Percentiles rank a stretch among this genome's conserved stretches.
Evolutionary conservation across 208 protist species (phyloP).

Genomic region (Tritrichomonas musculus): DNA sequence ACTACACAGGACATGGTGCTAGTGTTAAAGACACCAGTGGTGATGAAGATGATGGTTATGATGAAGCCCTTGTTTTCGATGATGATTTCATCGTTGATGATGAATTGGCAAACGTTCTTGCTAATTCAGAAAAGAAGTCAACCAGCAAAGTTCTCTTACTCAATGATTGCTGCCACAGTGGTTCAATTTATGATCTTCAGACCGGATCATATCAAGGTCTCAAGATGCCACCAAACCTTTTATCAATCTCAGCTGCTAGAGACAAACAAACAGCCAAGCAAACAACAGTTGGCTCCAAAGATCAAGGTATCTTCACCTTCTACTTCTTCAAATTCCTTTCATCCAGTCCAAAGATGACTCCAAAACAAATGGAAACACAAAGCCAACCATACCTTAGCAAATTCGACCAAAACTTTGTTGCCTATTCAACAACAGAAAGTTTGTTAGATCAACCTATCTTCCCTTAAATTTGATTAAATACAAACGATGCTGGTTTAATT

Average conservation of each 20-base stretch:
- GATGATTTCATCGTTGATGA: background rate
- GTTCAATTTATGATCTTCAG: background rate
- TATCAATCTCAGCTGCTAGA: background rate
- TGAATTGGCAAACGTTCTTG: background rate
- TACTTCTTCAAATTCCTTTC: background rate
- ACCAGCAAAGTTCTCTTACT: background rate
- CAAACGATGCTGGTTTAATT: too few species aligned
- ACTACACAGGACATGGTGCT: background rate
- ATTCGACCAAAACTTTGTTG: background rate
- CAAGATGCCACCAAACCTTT: background rate
- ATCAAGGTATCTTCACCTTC: background rate
- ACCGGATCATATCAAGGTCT: background rate
- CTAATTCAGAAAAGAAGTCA: background rate
- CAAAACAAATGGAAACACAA: background rate
- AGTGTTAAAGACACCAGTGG: background rate
- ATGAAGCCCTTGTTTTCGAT: background rate
- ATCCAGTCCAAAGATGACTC: background rate
- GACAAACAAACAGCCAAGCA: background rate
- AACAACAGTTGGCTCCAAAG: background rate
- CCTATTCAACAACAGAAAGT: background rate
- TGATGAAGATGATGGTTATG: slow-evolving; percentile 7
- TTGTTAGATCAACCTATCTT: background rate
- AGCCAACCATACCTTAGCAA: background rate
- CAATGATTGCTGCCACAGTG: background rate
- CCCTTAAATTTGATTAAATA: too few species aligned